These are phyloP conservation scores for Carpinus viminea DNA, from an alignment of 306 rosid species.

Conservation along the genomic window DNA sequence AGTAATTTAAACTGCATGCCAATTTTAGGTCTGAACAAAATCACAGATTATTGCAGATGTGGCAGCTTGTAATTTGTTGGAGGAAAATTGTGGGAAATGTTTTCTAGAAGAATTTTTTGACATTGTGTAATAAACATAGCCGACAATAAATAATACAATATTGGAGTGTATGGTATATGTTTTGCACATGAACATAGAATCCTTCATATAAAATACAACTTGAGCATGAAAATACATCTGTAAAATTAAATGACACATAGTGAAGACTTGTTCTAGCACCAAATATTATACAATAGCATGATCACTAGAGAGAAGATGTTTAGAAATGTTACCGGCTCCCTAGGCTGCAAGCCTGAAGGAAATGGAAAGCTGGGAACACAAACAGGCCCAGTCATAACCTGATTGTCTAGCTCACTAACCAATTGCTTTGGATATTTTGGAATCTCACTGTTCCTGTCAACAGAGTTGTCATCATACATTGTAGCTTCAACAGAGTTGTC, in stretches of 20 bases:
- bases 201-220: background rate
- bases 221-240: background rate
- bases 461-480: constrained; percentile 28
- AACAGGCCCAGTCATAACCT: constrained; percentile 22
- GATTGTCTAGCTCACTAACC: constrained; percentile 31
- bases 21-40: constrained; percentile 10
- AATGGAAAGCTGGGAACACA: constrained; percentile 25
- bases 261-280: background rate
- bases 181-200: background rate
- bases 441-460: constrained; percentile 33
- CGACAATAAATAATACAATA: background rate
- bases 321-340: constrained; percentile 36
- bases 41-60: constrained; percentile 11
- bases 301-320: constrained; percentile 1
- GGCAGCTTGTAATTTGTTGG: constrained; percentile 11
- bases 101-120: constrained; percentile 9
- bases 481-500: constrained; percentile 30
- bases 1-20: background rate
- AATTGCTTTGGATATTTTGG: constrained; percentile 20
- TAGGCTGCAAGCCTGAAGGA: constrained; percentile 18
- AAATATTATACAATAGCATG: constrained; percentile 12
- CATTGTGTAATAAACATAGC: background rate
- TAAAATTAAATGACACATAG: background rate
- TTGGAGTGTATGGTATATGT: background rate
- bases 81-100: background rate